phyloP scores from a whole-genome alignment of 2,329 filamentous ascomycete genomes.

The Trichoderma atrobrunneum region DNA sequence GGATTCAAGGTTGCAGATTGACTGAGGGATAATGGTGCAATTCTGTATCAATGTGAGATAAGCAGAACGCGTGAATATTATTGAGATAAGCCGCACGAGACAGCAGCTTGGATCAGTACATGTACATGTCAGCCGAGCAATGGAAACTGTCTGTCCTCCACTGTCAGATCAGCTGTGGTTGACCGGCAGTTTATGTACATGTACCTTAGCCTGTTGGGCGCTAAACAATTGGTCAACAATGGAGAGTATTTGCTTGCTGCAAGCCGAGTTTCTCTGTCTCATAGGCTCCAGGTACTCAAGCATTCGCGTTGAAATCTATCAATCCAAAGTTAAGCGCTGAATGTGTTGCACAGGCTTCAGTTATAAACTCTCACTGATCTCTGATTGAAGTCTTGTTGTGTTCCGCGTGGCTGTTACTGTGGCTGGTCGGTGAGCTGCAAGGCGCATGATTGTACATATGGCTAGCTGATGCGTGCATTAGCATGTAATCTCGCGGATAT shows the following conservation, averaged over 20 bases:
- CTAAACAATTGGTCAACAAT: not conserved
- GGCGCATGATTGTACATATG: not conserved
- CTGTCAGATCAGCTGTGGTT: not conserved
- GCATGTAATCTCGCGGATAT: not conserved
- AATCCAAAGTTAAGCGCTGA: not conserved
- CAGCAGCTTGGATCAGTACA: not conserved
- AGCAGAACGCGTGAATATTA: not conserved
- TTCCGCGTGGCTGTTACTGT: not conserved
- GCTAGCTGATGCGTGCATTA: not conserved
- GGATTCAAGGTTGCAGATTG: no score
- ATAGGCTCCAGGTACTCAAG: no score
- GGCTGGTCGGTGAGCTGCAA: constrained; percentile 3
- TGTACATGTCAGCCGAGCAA: not conserved
- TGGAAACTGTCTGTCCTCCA: not conserved
- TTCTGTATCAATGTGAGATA: not conserved
- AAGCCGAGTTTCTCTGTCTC: not conserved
- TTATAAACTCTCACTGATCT: no score
- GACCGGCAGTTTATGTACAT: not conserved
- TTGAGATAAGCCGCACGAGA: not conserved
- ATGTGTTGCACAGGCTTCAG: not conserved
- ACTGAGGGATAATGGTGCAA: not conserved
- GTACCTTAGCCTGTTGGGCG: not conserved
- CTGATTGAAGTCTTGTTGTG: not conserved
- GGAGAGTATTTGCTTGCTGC: not conserved
- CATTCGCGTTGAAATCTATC: not conserved